A percentile compares a stretch with the other conserved stretches of the same genome.
These are phyloP conservation scores for Cercospora sp. DNA, from an alignment of 2,329 filamentous ascomycete genomes.

Conservation along the genomic window DNA sequence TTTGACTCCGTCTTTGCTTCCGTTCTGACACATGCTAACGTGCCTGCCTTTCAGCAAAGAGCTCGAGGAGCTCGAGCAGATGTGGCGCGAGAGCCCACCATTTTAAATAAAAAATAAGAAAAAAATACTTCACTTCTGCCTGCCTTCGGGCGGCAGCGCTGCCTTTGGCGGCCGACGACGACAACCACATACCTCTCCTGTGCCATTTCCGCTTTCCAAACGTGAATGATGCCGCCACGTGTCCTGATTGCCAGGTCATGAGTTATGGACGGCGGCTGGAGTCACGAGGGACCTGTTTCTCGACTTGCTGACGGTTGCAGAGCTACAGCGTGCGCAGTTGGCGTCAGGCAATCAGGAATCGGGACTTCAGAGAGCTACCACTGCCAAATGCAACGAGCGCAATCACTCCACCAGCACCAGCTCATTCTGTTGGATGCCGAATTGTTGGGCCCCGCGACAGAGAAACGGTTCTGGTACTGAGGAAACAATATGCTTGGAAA, in stretches of 20 bases:
- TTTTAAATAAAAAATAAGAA: slow-evolving; percentile 1
- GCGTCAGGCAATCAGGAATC: neutral
- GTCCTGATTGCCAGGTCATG: neutral
- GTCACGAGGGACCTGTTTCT: neutral
- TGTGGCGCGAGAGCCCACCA: slow-evolving; percentile 5
- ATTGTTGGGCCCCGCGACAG: neutral
- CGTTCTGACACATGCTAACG: neutral
- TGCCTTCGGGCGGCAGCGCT: slow-evolving; percentile 2
- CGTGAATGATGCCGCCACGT: neutral
- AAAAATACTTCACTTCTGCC: neutral
- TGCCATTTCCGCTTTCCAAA: neutral
- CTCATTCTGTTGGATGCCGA: neutral
- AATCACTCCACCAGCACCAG: neutral
- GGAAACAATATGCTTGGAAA: neutral
- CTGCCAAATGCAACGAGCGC: neutral
- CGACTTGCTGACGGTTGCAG: neutral
- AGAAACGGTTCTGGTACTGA: neutral
- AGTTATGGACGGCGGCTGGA: neutral
- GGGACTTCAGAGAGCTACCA: neutral
- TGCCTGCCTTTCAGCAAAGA: neutral
- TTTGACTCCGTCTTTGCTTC: too few relatives aligned
- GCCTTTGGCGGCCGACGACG: neutral
- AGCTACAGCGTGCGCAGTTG: neutral
- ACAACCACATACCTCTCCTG: neutral
- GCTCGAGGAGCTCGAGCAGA: slow-evolving; percentile 5